Evolutionary conservation across 257 asterid species (phyloP), one percentile per base, ranked within the genome.

Genomic region (Solanum pimpinellifolium): DNA sequence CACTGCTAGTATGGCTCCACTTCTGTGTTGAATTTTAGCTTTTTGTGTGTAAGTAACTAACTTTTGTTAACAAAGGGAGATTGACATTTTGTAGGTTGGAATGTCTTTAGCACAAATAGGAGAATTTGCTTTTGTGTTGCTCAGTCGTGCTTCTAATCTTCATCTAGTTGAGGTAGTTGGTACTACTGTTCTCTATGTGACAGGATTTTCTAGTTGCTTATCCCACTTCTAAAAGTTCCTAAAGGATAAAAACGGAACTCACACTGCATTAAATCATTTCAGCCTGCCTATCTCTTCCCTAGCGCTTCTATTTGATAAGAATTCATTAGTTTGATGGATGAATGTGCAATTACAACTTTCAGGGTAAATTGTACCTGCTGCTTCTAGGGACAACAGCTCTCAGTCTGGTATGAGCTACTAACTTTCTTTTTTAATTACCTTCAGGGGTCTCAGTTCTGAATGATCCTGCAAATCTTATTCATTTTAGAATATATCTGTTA

Each of bases 91-190:
- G 90, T 85, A 97, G 99, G 99, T 97, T 23, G 99, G 99, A 31
- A 95, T 97, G 99, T 97, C 99, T 84, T 90, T 97, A 91, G 99
- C 99, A 41, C 99, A 97, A 91, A 97, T 97, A 83, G 99, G 99
- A 88, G 99, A 97, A 92, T 97, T 96, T 87, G 98, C 99, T 81
- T 97, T 97, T 92, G 99, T 97, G 41, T 90, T 97, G 56, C 98
- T 97, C 85, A 97, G 99, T 88, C 99, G 99, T 78, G 99, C 99
- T 88, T 97, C 99, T 85, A 97, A 97, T 91, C 95, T 97, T 90
- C 98, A 96, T 92, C 98, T 97, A 81, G 99, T 97, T 90, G 98
- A 96, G 99, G 99, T 97, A 92, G 87, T 83, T 91, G 87, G 47
- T 78, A 46, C 25, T 47, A 80, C 41, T 46, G 42, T 80, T 80